Conservation (phyloP, 768 basidiomycete species). For the Lentinula sp. region DNA sequence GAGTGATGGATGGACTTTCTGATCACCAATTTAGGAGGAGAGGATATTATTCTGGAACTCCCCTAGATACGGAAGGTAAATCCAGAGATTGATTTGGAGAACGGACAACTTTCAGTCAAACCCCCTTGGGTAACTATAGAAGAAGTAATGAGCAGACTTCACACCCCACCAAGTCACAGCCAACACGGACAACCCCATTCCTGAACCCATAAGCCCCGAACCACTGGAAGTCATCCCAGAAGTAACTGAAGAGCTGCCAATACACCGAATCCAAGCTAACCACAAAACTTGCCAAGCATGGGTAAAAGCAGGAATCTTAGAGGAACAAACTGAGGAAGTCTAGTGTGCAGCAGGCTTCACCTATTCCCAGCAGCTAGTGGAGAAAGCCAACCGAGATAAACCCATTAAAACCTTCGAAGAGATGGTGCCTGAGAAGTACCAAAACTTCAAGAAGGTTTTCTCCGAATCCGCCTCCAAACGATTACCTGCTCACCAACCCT, state of each 20-base stretch:
- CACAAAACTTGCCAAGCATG: not conserved
- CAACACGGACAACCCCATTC: no score
- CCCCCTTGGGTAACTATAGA: not conserved
- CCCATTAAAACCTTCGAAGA: not conserved
- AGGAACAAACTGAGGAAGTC: not conserved
- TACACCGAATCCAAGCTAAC: not conserved
- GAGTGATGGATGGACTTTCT: not conserved
- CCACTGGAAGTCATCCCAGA: not conserved
- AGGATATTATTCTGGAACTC: not conserved
- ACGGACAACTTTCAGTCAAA: not conserved
- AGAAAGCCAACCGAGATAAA: not conserved
- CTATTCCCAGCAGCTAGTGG: not conserved
- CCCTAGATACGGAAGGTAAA: not conserved
- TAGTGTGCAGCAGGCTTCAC: not conserved
- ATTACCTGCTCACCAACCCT: conserved; percentile 19
- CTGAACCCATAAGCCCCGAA: no score
- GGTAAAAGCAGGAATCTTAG: not conserved
- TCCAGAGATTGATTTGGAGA: not conserved
- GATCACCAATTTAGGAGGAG: not conserved
- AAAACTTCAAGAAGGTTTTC: conserved; percentile 19
- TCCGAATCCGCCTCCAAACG: conserved; percentile 15
- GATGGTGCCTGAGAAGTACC: conserved; percentile 3
- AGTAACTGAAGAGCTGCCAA: not conserved
- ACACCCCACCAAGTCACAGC: no score
- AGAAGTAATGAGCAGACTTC: not conserved